phyloP scores from a whole-genome alignment of 257 asterid species.

The Pogostemon cablin region DNA sequence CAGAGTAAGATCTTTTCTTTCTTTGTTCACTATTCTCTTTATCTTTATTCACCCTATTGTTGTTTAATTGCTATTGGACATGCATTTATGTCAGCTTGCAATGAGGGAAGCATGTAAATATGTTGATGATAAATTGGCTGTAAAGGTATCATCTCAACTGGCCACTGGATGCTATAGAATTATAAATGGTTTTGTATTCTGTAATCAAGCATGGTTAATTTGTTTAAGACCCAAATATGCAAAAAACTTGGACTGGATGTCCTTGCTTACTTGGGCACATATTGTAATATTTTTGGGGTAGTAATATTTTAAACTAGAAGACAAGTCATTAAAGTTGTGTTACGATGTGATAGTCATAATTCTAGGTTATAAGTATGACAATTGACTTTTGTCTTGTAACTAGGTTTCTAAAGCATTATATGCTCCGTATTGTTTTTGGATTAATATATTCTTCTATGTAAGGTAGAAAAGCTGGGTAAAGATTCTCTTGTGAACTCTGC shows the following conservation, averaged over 20 bases:
- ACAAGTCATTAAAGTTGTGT: not conserved
- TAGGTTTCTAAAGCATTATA: not conserved
- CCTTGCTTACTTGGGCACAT: not conserved
- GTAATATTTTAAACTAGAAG: not conserved
- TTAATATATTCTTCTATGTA: constrained; percentile 31
- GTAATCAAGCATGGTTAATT: not conserved
- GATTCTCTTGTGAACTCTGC: constrained; percentile 84
- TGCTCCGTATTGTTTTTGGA: constrained; percentile 14
- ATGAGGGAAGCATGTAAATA: constrained; percentile 97
- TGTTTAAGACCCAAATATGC: not conserved
- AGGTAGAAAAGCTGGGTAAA: constrained; percentile 93
- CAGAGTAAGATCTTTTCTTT: constrained; percentile 47
- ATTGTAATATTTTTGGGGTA: not conserved
- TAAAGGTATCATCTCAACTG: constrained; percentile 54
- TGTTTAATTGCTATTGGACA: constrained; percentile 15
- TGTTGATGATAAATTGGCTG: constrained; percentile 77
- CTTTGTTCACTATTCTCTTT: constrained; percentile 23
- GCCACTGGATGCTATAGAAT: constrained; percentile 16
- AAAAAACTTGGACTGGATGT: not conserved
- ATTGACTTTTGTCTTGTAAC: not conserved
- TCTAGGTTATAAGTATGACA: constrained; percentile 2
- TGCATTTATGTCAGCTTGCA: constrained; percentile 64
- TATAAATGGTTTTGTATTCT: not conserved
- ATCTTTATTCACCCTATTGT: not conserved
- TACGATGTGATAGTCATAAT: not conserved